Conservation (phyloP, 176 grass and related monocot genomes). For the Paspalum notatum region DNA sequence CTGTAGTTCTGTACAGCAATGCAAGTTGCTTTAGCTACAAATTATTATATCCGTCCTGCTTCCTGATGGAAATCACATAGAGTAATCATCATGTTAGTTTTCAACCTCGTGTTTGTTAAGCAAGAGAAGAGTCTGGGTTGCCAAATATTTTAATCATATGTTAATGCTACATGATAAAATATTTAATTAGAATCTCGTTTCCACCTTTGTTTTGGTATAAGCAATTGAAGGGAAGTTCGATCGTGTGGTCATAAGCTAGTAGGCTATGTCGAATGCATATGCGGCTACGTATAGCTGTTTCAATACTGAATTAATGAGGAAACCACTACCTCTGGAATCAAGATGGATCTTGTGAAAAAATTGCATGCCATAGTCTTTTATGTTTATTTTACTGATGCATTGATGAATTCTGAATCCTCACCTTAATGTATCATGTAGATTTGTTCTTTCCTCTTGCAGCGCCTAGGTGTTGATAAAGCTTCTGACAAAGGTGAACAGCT, state of each 20-base stretch:
- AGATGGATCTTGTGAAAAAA: not conserved
- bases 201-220: not conserved
- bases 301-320: not conserved
- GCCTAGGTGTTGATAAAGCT: constrained; percentile 39
- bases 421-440: not conserved
- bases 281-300: not conserved
- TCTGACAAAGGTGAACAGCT: constrained; percentile 35
- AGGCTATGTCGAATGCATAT: constrained; percentile 22
- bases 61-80: constrained; percentile 1
- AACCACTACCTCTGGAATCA: constrained; percentile 14
- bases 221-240: constrained; percentile 5
- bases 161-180: not conserved
- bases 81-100: not conserved
- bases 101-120: not conserved
- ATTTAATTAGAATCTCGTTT: constrained; percentile 6
- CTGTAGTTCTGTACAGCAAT: not conserved
- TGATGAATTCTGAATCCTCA: not conserved
- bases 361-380: not conserved
- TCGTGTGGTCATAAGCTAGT: constrained; percentile 14
- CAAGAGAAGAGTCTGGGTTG: not conserved
- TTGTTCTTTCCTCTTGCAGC: constrained; percentile 47
- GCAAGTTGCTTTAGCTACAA: not conserved
- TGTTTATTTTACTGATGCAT: not conserved
- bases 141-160: constrained; percentile 4
- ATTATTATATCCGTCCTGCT: constrained; percentile 1